phyloP scores from a whole-genome alignment of 768 basidiomycete genomes.

The Dentipellis fragilis region DNA sequence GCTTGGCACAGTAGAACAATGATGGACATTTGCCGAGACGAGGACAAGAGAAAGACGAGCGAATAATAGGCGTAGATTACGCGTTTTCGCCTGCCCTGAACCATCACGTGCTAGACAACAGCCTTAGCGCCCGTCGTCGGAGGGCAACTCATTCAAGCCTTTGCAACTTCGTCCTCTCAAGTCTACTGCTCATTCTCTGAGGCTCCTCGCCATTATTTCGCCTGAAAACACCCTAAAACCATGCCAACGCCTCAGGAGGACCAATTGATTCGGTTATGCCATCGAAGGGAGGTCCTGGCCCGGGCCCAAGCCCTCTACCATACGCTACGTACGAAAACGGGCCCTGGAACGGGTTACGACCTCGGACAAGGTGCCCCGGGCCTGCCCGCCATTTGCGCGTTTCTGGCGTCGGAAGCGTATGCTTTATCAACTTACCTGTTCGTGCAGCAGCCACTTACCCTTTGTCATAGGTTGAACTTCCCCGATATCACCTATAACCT shows the following conservation, averaged over 20 bases:
- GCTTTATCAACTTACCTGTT: background rate
- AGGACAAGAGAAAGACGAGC: too few relatives aligned
- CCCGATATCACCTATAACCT: background rate
- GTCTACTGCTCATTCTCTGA: background rate
- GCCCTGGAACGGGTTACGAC: constrained; percentile 39
- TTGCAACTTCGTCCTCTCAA: background rate
- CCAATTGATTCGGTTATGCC: constrained; percentile 8
- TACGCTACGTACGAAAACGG: constrained; percentile 30
- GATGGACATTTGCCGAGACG: too few relatives aligned
- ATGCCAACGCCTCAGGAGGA: constrained; percentile 12
- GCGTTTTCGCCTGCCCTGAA: background rate
- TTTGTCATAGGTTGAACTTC: background rate
- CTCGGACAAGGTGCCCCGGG: constrained; percentile 29
- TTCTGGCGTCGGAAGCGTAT: constrained; percentile 39
- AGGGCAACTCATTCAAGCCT: background rate
- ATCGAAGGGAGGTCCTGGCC: constrained; percentile 22
- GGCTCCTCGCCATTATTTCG: background rate
- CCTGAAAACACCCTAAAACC: background rate
- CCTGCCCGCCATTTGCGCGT: constrained; percentile 40
- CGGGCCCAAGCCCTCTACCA: constrained; percentile 26
- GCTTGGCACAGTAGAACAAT: too few relatives aligned
- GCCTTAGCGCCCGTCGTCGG: background rate
- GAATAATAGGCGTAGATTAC: background rate
- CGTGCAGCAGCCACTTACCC: too few relatives aligned
- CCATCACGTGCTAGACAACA: background rate